These are phyloP conservation scores for Acephala macrosclerotiorum DNA, from an alignment of 2,329 filamentous ascomycete genomes.

Conservation along the genomic window DNA sequence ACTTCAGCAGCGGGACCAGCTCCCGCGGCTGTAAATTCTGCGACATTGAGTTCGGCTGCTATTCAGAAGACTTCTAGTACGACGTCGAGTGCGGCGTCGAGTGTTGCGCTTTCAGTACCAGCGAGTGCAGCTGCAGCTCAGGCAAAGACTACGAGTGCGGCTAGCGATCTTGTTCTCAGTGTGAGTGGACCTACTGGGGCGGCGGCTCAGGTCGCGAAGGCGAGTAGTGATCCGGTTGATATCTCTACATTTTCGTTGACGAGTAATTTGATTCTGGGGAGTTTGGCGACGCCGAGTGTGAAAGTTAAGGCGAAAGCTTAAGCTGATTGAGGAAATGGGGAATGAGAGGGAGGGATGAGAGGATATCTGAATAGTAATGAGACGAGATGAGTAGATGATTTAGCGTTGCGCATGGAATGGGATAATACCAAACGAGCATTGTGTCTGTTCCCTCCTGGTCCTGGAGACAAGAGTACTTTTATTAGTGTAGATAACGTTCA, in stretches of 20 bases:
- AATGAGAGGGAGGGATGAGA: neutral
- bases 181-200: neutral
- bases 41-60: neutral
- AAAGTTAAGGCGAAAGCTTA: slow-evolving; percentile 6
- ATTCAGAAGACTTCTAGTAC: neutral
- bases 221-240: slow-evolving; percentile 32
- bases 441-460: slow-evolving; percentile 18
- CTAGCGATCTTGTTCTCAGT: neutral
- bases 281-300: slow-evolving; percentile 35
- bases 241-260: slow-evolving; percentile 41
- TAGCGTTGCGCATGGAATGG: slow-evolving; percentile 15
- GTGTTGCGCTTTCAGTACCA: too few species aligned
- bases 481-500: slow-evolving; percentile 38
- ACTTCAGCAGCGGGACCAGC: neutral
- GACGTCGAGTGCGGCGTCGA: neutral
- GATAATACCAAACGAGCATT: slow-evolving; percentile 30
- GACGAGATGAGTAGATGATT: slow-evolving; percentile 6
- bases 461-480: slow-evolving; percentile 20
- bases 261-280: slow-evolving; percentile 41
- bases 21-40: neutral
- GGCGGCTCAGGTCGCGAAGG: slow-evolving; percentile 13
- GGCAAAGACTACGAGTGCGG: neutral
- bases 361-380: slow-evolving; percentile 12
- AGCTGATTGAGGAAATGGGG: neutral
- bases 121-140: neutral